phyloP scores from a whole-genome alignment of 2,329 filamentous ascomycete genomes.

The Fusarium foetens region DNA sequence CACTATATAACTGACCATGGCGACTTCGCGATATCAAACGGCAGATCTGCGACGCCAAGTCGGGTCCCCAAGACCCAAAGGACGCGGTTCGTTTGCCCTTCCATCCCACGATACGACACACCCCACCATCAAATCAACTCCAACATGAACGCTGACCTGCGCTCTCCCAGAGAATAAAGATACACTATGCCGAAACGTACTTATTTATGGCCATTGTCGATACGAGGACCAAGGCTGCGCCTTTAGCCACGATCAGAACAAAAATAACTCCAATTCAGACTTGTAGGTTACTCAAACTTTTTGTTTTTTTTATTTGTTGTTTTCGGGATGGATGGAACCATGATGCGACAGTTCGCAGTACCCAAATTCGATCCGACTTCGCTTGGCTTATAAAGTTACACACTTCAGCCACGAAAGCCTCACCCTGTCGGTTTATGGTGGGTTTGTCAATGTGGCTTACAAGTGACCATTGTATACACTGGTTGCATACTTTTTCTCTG shows the following conservation, averaged over 20 bases:
- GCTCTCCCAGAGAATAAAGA: conserved; percentile 77
- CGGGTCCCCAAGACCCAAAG: conserved; percentile 67
- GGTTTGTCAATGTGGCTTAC: background rate
- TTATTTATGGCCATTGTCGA: conserved; percentile 92
- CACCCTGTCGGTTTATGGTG: background rate
- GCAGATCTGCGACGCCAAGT: conserved; percentile 63
- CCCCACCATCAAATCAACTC: background rate
- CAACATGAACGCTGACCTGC: conserved; percentile 19
- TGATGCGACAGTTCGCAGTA: conserved; percentile 17
- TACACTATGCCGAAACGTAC: conserved; percentile 89
- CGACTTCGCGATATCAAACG: conserved; percentile 57
- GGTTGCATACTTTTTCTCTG: background rate
- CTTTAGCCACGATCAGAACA: conserved; percentile 86
- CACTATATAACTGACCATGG: conserved; percentile 53
- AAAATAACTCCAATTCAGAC: conserved; percentile 60
- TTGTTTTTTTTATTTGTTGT: conserved; percentile 9
- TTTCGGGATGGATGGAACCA: background rate
- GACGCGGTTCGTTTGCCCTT: conserved; percentile 58
- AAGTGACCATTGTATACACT: background rate
- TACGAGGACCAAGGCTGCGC: conserved; percentile 92
- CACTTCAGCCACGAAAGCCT: conserved; percentile 3
- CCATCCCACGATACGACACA: conserved; percentile 4
- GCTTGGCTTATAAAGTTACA: conserved; percentile 24
- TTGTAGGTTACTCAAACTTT: conserved; percentile 54
- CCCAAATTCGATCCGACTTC: conserved; percentile 6